These are phyloP conservation scores for Alternaria ventricosa DNA, from an alignment of 2,329 filamentous ascomycete genomes.

Conservation along the genomic window DNA sequence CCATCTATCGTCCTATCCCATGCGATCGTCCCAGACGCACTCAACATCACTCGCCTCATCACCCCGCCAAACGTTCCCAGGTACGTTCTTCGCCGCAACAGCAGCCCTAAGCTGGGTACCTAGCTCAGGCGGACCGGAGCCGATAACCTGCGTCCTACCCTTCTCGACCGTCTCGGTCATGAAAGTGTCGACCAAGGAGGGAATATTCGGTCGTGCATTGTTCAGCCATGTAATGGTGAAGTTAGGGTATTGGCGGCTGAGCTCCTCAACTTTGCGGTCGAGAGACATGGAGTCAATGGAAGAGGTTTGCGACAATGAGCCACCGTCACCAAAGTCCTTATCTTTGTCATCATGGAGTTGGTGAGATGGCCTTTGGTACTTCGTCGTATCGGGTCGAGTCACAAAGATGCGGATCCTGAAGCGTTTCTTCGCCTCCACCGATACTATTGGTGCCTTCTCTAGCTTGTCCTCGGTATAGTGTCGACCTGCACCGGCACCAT, in stretches of 20 bases:
- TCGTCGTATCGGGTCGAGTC: background rate
- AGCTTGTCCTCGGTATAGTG: background rate
- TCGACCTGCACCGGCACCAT: background rate
- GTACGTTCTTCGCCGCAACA: conserved; percentile 7
- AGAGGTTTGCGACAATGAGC: background rate
- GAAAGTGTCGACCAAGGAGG: background rate
- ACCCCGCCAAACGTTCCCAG: conserved; percentile 2
- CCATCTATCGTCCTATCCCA: background rate
- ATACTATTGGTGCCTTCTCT: background rate
- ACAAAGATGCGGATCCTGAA: conserved; percentile 6
- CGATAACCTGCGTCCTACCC: conserved; percentile 1
- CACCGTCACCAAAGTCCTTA: background rate
- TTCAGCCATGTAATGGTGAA: conserved; percentile 7
- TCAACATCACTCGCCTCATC: conserved; percentile 5
- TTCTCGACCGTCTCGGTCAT: conserved; percentile 6
- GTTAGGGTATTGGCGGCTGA: background rate
- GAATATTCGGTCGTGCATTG: conserved; percentile 2
- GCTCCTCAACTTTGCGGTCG: background rate
- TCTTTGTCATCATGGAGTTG: background rate
- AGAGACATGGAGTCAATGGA: background rate
- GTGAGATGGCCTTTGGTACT: background rate
- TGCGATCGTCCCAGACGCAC: conserved; percentile 12
- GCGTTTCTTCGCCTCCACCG: background rate
- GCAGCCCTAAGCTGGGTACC: conserved; percentile 6
- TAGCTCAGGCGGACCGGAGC: background rate